Evolutionary conservation across 1,284 basidiomycete species (phyloP), one percentile per base, ranked within the genome.

Genomic region (Cronartium quercuum): DNA sequence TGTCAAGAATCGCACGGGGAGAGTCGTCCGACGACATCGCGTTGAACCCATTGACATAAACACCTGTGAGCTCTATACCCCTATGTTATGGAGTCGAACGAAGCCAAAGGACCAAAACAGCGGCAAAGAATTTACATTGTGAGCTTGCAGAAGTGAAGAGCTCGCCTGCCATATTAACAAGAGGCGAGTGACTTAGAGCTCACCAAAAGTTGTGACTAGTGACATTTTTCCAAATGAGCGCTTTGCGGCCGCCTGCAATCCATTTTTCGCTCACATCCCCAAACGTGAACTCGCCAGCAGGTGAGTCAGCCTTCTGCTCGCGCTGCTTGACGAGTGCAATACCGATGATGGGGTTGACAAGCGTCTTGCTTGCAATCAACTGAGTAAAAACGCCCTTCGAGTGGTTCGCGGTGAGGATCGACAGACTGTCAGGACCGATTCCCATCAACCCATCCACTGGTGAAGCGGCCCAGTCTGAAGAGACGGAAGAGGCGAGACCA

Each of bases 171-270:
- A n/a, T n/a, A n/a, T n/a, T n/a, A n/a, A n/a, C n/a, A n/a, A n/a
- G n/a, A n/a, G n/a, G n/a, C n/a, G n/a, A n/a, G n/a, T n/a, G n/a
- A n/a, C n/a, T n/a, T 24, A 34, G 29, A 62, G 38, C 63, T 4
- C 57, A 73, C 70, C 70, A 73, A 41, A 73, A 73, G 42, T 73
- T 73, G 24, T 66, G 63, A 60, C 70, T 73, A 12, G 44, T 73
- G 21, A 73, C 70, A 60, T 73, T 66, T 60, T 73, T 73, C 70
- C 70, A 73, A 44, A 60, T 5, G 2, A 73, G 15, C n/a, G 57
- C 29, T 18, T 35, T 44, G 37, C 61, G 18, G 2, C 68, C 68
- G 24, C 68, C 68, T 37, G 58, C 9, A 60, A 73, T 66, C 63
- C 63, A 73, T 41, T 60, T 34, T 6, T 60, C 38, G 29, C 57